phyloP scores from a whole-genome alignment of 2,329 filamentous ascomycete species.

The Cryoendolithus antarcticus region DNA sequence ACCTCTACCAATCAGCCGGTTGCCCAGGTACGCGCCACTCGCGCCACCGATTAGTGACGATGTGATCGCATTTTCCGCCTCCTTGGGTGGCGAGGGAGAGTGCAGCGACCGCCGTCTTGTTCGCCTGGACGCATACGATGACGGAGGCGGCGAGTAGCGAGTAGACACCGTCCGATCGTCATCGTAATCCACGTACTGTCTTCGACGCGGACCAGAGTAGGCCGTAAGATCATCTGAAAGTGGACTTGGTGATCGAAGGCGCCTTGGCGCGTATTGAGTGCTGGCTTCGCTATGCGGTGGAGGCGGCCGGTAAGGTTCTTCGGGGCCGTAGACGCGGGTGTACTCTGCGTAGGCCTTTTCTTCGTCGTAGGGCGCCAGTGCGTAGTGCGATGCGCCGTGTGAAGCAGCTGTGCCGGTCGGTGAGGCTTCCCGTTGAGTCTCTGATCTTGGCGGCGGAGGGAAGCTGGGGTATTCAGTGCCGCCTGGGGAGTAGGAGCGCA shows the following conservation, averaged over 20 bases:
- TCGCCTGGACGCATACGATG: slow-evolving; percentile 34
- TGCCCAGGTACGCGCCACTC: slow-evolving; percentile 3
- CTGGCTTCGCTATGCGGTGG: background rate
- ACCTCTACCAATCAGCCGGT: slow-evolving; percentile 3
- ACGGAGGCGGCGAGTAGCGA: slow-evolving; percentile 32
- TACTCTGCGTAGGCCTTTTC: slow-evolving; percentile 6
- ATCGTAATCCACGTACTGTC: slow-evolving; percentile 28
- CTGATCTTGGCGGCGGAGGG: no score
- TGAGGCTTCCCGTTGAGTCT: slow-evolving; percentile 1
- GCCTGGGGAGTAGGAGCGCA: no score
- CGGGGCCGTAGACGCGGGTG: slow-evolving; percentile 5
- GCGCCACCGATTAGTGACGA: slow-evolving; percentile 4
- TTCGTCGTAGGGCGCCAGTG: slow-evolving; percentile 6
- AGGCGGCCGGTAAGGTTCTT: background rate
- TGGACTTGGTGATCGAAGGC: slow-evolving; percentile 23
- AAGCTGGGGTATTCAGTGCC: no score
- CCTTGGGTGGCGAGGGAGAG: slow-evolving; percentile 31
- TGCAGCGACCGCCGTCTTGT: slow-evolving; percentile 34
- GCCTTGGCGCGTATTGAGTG: slow-evolving; percentile 19
- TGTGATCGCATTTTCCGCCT: background rate
- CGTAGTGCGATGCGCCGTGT: slow-evolving; percentile 1
- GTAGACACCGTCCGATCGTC: slow-evolving; percentile 45
- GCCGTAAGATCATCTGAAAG: slow-evolving; percentile 15
- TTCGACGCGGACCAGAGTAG: slow-evolving; percentile 19
- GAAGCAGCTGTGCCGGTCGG: background rate